Conservation (phyloP, 2,329 filamentous ascomycete species). For the Fusarium subtropicale region DNA sequence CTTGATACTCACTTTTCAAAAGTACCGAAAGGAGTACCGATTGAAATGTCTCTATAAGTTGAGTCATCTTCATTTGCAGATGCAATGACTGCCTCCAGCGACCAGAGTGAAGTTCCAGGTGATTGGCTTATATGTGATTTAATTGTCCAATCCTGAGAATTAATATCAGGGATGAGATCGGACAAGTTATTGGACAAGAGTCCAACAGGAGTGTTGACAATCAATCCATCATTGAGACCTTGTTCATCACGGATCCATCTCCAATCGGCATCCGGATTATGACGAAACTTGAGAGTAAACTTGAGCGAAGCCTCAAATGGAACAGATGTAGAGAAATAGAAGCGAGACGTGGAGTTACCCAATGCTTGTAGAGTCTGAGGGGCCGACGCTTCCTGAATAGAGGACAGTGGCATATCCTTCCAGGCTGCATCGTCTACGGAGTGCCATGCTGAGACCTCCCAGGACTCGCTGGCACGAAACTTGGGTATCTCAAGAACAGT, state of each 20-base stretch:
- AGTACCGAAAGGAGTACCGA: slow-evolving; percentile 72
- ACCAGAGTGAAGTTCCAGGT: slow-evolving; percentile 77
- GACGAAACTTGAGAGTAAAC: slow-evolving; percentile 79
- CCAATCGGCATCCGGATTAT: slow-evolving; percentile 66
- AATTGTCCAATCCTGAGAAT: slow-evolving; percentile 64
- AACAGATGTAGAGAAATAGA: slow-evolving; percentile 68
- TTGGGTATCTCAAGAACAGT: slow-evolving; percentile 75
- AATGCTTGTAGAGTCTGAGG: slow-evolving; percentile 65
- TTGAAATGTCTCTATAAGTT: slow-evolving; percentile 62
- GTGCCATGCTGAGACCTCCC: slow-evolving; percentile 83
- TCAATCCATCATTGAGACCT: slow-evolving; percentile 71
- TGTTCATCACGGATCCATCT: slow-evolving; percentile 76
- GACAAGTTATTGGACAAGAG: slow-evolving; percentile 56
- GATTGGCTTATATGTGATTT: slow-evolving; percentile 71
- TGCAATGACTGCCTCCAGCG: slow-evolving; percentile 67
- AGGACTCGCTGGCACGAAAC: slow-evolving; percentile 65
- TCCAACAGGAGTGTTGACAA: slow-evolving; percentile 57
- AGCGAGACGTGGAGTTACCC: slow-evolving; percentile 45
- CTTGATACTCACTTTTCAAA: slow-evolving; percentile 61
- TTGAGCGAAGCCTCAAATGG: slow-evolving; percentile 61
- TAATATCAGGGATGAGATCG: slow-evolving; percentile 68
- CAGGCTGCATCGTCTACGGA: slow-evolving; percentile 65
- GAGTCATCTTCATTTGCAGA: slow-evolving; percentile 69
- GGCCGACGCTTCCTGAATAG: slow-evolving; percentile 38
- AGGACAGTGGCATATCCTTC: slow-evolving; percentile 62